These are phyloP conservation scores for Zopfochytrium polystomum DNA, from an alignment of 371 early-diverging fungal genomes.

Conservation along the genomic window DNA sequence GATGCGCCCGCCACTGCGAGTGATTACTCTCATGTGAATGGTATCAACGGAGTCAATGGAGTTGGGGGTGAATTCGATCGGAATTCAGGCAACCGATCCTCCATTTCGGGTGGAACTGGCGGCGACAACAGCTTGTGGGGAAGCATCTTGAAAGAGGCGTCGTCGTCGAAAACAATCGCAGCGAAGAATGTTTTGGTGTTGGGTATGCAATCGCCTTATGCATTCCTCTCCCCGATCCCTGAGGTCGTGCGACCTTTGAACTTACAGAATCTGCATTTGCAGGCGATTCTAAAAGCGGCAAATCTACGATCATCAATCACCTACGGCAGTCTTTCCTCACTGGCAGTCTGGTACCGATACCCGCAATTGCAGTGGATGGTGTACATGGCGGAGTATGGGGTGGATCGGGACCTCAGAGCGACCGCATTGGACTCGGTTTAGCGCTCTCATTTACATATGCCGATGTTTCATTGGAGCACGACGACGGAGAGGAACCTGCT, in stretches of 20 bases:
- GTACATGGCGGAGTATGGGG: too few relatives aligned
- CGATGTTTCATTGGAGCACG: constrained; percentile 82
- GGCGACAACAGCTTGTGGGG: constrained; percentile 6
- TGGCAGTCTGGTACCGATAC: too few relatives aligned
- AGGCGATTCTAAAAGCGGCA: constrained; percentile 37
- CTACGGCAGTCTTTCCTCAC: too few relatives aligned
- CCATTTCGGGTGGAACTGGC: constrained; percentile 1
- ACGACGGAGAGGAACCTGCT: constrained; percentile 67
- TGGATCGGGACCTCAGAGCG: too few relatives aligned
- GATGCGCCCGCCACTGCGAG: too few relatives aligned
- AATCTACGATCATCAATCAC: constrained; percentile 34
- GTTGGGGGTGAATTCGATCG: too few relatives aligned
- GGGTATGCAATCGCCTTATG: neutral
- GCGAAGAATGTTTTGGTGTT: constrained; percentile 1
- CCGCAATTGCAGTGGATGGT: neutral
- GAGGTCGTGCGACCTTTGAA: neutral
- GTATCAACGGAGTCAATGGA: too few relatives aligned
- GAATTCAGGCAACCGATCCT: too few relatives aligned
- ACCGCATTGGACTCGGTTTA: too few relatives aligned
- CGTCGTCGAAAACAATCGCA: constrained; percentile 1
- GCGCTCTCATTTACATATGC: constrained; percentile 79
- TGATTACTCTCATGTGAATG: too few relatives aligned
- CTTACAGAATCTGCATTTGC: too few relatives aligned
- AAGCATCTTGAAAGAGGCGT: constrained; percentile 1
- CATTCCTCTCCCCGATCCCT: neutral